Evolutionary conservation across 164 flowering plant genomes (phyloP).

Genomic region (Magnolia sinica): DNA sequence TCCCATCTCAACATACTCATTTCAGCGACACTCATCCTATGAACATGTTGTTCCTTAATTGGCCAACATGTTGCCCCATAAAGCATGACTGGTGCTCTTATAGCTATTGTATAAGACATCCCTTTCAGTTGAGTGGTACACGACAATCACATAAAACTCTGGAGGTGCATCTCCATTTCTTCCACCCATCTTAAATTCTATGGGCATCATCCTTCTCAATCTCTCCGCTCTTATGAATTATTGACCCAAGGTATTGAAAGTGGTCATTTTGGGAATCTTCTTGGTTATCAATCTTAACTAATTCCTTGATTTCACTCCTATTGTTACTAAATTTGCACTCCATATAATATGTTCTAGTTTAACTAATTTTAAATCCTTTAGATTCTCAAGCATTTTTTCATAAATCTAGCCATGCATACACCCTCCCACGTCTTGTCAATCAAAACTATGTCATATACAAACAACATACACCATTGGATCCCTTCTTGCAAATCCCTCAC

Average conservation of each 20-base stretch:
- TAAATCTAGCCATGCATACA: not conserved
- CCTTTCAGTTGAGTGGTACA: not conserved
- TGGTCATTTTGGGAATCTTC: not conserved
- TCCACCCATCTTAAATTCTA: not conserved
- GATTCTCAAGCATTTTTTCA: not conserved
- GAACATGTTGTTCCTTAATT: not conserved
- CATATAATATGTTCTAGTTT: not conserved
- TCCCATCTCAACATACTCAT: not conserved
- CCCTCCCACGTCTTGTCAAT: not conserved
- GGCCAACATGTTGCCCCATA: not conserved
- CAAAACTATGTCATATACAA: not conserved
- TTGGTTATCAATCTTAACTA: not conserved
- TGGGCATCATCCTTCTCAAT: not conserved
- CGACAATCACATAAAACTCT: not conserved
- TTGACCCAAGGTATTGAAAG: not conserved
- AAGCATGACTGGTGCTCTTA: not conserved
- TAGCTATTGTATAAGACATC: not conserved
- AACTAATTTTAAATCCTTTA: not conserved
- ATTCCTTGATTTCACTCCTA: not conserved
- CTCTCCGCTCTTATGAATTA: not conserved
- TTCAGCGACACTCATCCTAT: not conserved
- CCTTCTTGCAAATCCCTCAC: not conserved
- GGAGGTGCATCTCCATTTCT: no score
- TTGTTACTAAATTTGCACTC: not conserved
- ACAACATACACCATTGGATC: not conserved